Evolutionary conservation across 2,329 filamentous ascomycete species (phyloP).

Genomic region (Aspergillus ustus): DNA sequence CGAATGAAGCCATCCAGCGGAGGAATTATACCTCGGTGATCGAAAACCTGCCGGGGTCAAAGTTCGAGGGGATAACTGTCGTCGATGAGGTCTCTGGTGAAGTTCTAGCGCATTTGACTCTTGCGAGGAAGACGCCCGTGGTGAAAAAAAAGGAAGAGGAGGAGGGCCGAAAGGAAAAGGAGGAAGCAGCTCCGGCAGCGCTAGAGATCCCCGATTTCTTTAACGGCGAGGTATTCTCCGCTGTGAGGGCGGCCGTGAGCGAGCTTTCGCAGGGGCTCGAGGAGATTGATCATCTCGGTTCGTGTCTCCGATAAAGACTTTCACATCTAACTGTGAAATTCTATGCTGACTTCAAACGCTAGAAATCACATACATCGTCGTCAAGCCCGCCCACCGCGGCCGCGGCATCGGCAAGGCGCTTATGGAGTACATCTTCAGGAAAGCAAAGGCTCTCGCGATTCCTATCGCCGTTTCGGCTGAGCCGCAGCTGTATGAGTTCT

Average conservation of each 20-base stretch:
- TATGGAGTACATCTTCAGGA: neutral
- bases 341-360: neutral
- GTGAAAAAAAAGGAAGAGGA: neutral
- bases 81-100: constrained; percentile 7
- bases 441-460: neutral
- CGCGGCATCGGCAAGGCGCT: constrained; percentile 10
- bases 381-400: constrained; percentile 3
- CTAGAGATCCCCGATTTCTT: neutral
- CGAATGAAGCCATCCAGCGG: constrained; percentile 21
- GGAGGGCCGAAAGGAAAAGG: neutral
- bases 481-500: constrained; percentile 22
- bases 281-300: constrained; percentile 12
- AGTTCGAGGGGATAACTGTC: neutral
- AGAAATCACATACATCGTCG: constrained; percentile 15
- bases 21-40: constrained; percentile 17
- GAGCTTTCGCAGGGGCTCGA: neutral
- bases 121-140: neutral
- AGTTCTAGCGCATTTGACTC: constrained; percentile 7
- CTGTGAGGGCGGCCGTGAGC: neutral
- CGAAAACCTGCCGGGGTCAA: neutral
- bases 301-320: neutral
- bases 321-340: no score
- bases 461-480: constrained; percentile 17
- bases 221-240: neutral
- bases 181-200: no score